Conservation (phyloP, 495 filamentous ascomycete species). For the Penicillium ochrochloron region DNA sequence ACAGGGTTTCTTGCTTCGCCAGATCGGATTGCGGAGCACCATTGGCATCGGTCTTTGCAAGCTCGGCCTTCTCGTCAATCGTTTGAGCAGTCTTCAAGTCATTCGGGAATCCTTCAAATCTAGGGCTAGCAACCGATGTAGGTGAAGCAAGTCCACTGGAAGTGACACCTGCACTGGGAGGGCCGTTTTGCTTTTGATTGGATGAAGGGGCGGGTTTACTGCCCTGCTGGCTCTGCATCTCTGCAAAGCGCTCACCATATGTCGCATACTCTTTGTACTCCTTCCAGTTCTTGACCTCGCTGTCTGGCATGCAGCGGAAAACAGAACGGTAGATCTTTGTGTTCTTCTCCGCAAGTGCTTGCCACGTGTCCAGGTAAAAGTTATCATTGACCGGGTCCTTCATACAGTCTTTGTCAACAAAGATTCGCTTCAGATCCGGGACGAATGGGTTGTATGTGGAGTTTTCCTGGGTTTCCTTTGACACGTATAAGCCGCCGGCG, state of each 20-base stretch:
- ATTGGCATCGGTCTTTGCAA: conserved; percentile 12
- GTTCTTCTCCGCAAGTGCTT: conserved; percentile 88
- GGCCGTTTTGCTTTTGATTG: conserved; percentile 44
- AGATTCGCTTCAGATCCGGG: conserved; percentile 67
- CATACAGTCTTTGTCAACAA: conserved; percentile 72
- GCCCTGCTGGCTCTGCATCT: conserved; percentile 61
- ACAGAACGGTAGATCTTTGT: conserved; percentile 90
- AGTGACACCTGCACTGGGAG: conserved; percentile 44
- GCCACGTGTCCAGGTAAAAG: conserved; percentile 90
- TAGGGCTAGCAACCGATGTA: conserved; percentile 24
- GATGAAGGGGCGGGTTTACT: conserved; percentile 43
- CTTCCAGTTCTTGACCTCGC: conserved; percentile 89
- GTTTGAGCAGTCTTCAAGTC: conserved; percentile 31
- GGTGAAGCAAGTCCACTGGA: conserved; percentile 29
- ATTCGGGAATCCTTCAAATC: conserved; percentile 25
- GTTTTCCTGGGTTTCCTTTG: conserved; percentile 47
- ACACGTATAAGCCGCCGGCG: conserved; percentile 53
- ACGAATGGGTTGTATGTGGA: conserved; percentile 60
- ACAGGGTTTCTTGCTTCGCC: conserved; percentile 35
- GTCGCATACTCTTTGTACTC: conserved; percentile 88
- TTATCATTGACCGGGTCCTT: conserved; percentile 78
- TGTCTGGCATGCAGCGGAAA: conserved; percentile 97
- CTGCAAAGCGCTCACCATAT: conserved; percentile 79
- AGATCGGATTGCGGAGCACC: conserved; percentile 28
- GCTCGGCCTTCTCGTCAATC: conserved; percentile 35